Conservation (phyloP, 2,329 filamentous ascomycete genomes). For the Fusarium solani-melongenae region DNA sequence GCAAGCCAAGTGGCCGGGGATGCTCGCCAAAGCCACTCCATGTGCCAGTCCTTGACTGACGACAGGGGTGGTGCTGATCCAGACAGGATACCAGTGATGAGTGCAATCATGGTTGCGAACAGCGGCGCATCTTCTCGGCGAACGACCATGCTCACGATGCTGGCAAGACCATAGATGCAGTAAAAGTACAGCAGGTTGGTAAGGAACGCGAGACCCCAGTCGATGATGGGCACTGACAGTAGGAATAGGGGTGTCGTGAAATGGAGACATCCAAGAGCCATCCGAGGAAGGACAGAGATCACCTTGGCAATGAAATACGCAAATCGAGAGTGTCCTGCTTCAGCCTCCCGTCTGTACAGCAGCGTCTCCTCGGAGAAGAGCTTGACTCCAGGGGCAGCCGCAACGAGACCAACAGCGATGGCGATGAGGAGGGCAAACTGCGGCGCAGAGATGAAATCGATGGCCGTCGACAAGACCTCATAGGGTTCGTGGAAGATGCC, state of each 20-base stretch:
- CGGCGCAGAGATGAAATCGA: slow-evolving; percentile 61
- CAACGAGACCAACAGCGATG: slow-evolving; percentile 67
- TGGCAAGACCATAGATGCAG: slow-evolving; percentile 67
- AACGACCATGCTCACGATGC: slow-evolving; percentile 63
- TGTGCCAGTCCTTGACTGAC: slow-evolving; percentile 61
- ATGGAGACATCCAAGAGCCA: slow-evolving; percentile 63
- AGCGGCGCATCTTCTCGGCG: slow-evolving; percentile 67
- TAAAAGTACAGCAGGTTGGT: slow-evolving; percentile 68
- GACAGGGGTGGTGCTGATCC: slow-evolving; percentile 63
- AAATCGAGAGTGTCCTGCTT: slow-evolving; percentile 65
- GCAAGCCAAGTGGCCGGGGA: slow-evolving; percentile 67
- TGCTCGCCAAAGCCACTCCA: slow-evolving; percentile 66
- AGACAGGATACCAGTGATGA: slow-evolving; percentile 65
- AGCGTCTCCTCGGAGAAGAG: slow-evolving; percentile 58
- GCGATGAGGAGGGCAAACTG: slow-evolving; percentile 63
- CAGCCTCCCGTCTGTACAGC: slow-evolving; percentile 65
- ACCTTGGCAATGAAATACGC: slow-evolving; percentile 69
- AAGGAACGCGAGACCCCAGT: slow-evolving; percentile 60
- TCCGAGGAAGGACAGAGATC: slow-evolving; percentile 61
- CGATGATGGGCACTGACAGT: slow-evolving; percentile 61
- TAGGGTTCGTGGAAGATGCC: slow-evolving; percentile 64
- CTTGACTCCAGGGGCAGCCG: slow-evolving; percentile 63
- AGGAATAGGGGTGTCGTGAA: slow-evolving; percentile 64
- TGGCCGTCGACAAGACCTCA: slow-evolving; percentile 61
- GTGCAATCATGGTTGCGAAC: slow-evolving; percentile 63